Evolutionary conservation across 495 filamentous ascomycete genomes (phyloP), one percentile per base, ranked within the genome.

Genomic region (Penicillium turbatum): DNA sequence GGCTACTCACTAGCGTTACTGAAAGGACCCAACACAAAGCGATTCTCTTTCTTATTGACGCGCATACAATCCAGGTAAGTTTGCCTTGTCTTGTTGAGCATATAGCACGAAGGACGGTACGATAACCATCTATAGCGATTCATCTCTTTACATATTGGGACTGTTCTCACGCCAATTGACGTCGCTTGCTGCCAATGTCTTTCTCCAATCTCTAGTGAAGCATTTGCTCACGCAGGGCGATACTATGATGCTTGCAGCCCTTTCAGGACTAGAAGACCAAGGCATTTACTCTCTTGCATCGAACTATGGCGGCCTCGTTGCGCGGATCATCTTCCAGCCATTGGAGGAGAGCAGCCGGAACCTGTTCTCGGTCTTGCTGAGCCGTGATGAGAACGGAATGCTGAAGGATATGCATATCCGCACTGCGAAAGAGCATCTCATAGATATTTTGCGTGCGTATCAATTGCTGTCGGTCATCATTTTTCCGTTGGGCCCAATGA

Each of bases 211-310:
- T 19, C 64, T 86, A 12, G 76, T 97, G 32, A 99, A 99, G 64
- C 90, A 97, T 68, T 53, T 97, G 49, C 82, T 97, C 21, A 97
- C 95, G 0, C 90, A 96, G 70, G 93, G 92, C 27, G 93, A 99
- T 76, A 86, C 89, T 9, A 81, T 97, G 63, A 81, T 97, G 29
- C 86, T 99, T 31, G 80, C 87, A 26, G 70, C 82, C 43, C 73
- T 97, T 51, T 84, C 90, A 21, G 82, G 85, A 2, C 78, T 90
- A 5, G 74, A 79, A 34, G 87, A 90, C 10, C 92, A 97, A 72
- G 93, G 93, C n/a, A 84, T 89, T 15, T 99, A 97, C 69, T 87
- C 90, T 0, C 77, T 99, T 3, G 93, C 92, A 27, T 85, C 88
- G 45, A 97, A 97, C 64, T 99, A 99, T 73, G 93, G 95, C 36